Percentiles rank a stretch among this genome's conserved stretches.
Conservation (phyloP, 2,329 filamentous ascomycete genomes). For the Xylaria multiplex region DNA sequence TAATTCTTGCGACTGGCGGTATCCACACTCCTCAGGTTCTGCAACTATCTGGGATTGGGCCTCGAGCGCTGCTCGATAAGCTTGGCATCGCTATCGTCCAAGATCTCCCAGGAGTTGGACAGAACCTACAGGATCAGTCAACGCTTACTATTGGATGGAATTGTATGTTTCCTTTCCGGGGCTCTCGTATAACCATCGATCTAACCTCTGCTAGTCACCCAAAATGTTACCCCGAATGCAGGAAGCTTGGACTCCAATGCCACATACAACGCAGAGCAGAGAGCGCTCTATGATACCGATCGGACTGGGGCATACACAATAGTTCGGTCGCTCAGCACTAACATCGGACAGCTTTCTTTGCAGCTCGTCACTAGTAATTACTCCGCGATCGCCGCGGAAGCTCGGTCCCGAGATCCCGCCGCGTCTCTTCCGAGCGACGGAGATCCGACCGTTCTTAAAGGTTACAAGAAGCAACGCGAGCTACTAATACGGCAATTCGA, state of each 20-base stretch:
- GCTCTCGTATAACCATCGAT: background rate
- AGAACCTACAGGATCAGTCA: slow-evolving; percentile 55
- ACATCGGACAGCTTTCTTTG: slow-evolving; percentile 45
- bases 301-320: slow-evolving; percentile 33
- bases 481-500: slow-evolving; percentile 47
- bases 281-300: slow-evolving; percentile 46
- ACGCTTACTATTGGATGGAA: slow-evolving; percentile 37
- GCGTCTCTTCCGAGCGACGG: slow-evolving; percentile 49
- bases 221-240: slow-evolving; percentile 43
- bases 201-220: slow-evolving; percentile 39
- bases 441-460: slow-evolving; percentile 51
- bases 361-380: slow-evolving; percentile 48
- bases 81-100: slow-evolving; percentile 55
- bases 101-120: slow-evolving; percentile 60
- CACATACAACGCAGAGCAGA: slow-evolving; percentile 49
- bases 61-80: slow-evolving; percentile 48
- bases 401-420: slow-evolving; percentile 48
- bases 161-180: slow-evolving; percentile 23
- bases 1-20: slow-evolving; percentile 55
- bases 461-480: slow-evolving; percentile 52
- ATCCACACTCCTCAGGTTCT: slow-evolving; percentile 57
- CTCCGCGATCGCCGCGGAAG: slow-evolving; percentile 42
- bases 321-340: slow-evolving; percentile 29
- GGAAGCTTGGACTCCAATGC: slow-evolving; percentile 47
- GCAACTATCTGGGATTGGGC: slow-evolving; percentile 61